Evolutionary conservation across 202 grass and related monocot genomes (phyloP), one percentile per base, ranked within the genome.

Genomic region (Dendrocalamus latiflorus): DNA sequence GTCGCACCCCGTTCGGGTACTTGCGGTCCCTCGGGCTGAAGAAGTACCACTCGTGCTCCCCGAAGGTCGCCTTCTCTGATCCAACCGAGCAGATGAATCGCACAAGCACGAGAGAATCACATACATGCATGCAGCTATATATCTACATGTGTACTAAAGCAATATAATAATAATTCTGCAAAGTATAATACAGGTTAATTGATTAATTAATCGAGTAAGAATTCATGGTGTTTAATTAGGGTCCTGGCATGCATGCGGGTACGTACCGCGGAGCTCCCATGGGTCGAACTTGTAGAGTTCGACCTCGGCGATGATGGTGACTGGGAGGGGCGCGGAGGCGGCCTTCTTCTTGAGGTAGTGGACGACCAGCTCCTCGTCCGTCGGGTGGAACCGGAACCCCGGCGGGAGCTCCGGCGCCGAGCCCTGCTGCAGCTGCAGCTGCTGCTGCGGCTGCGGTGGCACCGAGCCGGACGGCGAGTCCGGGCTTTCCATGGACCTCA

Each of bases 241-340:
- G 10, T 14, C 18, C 49, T 51, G 49, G 49, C 12, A 9, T 18
- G n/a, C n/a, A n/a, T n/a, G n/a, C n/a, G n/a, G n/a, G n/a, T n/a
- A 60, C 61, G 61, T 87, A 98, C 95, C 91, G 24, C 91, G 95
- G 66, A 98, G 95, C 72, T 98, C 95, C 95, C 95, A 98, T 1
- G 95, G 95, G 47, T 98, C 95, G 85, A 93, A 98, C 84, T 98
- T 98, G 87, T 98, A 98, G 65, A 98, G 95, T 41, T 98, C 84
- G n/a, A 95, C 83, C 77, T 98, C 95, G 28, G 92, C 89, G 78
- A 98, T 98, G 79, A 98, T 98, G 89, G 90, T 70, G 83, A 91
- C 85, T 37, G 92, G 95, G 72, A 95, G 92, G 0, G 92, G 91
- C 34, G 44, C 73, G n/a, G 91, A 88, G 22, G 87, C 84, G 11